Evolutionary conservation across 2,329 filamentous ascomycete genomes (phyloP), one percentile per base, ranked within the genome.

Genomic region (Amylocarpus encephaloides): DNA sequence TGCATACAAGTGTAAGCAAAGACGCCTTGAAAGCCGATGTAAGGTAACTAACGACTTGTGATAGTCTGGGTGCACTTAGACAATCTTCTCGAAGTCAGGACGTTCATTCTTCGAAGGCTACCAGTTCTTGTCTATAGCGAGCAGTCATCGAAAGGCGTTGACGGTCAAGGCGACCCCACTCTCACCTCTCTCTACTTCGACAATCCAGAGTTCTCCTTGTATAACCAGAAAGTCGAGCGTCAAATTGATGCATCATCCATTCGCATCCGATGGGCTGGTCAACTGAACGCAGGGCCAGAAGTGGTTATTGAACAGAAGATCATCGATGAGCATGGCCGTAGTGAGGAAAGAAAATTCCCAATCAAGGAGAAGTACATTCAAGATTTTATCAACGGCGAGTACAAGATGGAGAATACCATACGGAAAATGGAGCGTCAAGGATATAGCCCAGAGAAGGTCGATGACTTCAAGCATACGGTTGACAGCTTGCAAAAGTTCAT

Each of bases 101-200:
- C 93, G 5, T 83, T 89, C 63, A 94, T 98, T 54, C 79, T 97
- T 30, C 88, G 93, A 55, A 88, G 88, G 51, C 78, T 98, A 18
- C 93, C 93, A 1, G 83, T 94, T 29, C 82, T 98, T 13, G 85
- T 98, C 18, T 98, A 96, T 71, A 96, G 93, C 66, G 85, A 93
- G 41, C 85, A 91, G 60, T 80, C 86, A 1, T 83, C 88, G 30
- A 94, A 92, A 70, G 79, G 93, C 59, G 79, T 87, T 39, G 89
- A 95, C 62, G 82, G 82, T 41, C 82, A 90, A 58, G 74, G 76
- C 42, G 92, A 97, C 63, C 93, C 93, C 5, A 87, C 88, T 45
- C 87, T 97, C 59, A 97, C 91, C 13, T 96, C 92, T 22, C 81
- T 98, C 35, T 98, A 98, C 71, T 95, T 97, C 64, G 93, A 98